Base-by-base conservation (phyloP, 2,329 filamentous ascomycete species). In the Claviceps maximensis region DNA sequence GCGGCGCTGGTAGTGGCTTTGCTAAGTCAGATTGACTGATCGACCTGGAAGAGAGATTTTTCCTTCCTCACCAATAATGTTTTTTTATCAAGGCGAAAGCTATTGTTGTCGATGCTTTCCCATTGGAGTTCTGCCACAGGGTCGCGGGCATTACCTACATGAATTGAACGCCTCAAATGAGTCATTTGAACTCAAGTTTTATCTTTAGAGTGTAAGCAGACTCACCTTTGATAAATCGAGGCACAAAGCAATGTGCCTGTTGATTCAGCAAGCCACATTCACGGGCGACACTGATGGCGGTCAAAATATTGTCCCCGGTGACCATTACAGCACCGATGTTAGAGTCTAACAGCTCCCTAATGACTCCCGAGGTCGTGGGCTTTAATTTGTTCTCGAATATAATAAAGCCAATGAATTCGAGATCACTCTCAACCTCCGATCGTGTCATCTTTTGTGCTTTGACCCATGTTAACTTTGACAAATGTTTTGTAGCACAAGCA, bases 311-410 rank as follows among this genome's bases (percentile, higher is more conserved):
- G 73, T 98, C 93, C 31, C 93, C 93, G 0, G 93, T 98, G 57
- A 94, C 94, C 93, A 98, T 98, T 50, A 95, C 83, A 29, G 86
- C 85, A 38, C 88, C 82, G 59, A 98, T 95, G 53, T 86, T 86
- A 8, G 94, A 91, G 51, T 84, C 75, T 33, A 81, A 77, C 3
- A 98, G 77, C 69, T 97, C 90, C 53, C 86, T 78, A 27, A 98
- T 80, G 36, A 96, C 86, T 1, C 77, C 78, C 1, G 87, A 78
- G 0, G 91, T 96, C 21, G 81, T 89, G 1, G 87, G 84, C 67
- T 98, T 98, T 56, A 98, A 73, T 70, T 98, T 98, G 71, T 98
- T 98, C 70, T 98, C 93, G 61, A 98, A 98, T 52, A 98, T 85
- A 63, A 98, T 97, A 70, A 98, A 98, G 5, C 93, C 93, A 38